Evolutionary conservation across 208 protist genomes (phyloP).

Genomic region (Trypanosomatidae sp.): DNA sequence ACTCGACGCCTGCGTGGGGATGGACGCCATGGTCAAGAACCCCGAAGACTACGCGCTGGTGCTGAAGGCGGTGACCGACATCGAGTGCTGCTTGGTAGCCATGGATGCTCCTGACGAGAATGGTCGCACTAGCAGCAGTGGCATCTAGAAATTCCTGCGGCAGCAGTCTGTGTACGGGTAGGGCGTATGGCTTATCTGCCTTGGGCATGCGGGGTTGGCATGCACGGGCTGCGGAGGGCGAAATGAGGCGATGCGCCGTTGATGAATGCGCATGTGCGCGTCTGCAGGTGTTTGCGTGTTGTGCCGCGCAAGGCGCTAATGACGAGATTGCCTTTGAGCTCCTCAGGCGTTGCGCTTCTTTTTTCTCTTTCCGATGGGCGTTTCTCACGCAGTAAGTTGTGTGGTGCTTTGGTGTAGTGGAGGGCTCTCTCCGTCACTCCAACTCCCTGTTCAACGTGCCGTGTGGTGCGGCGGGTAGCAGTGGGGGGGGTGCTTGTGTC

Average conservation of each 20-base stretch:
- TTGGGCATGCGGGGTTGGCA: background rate
- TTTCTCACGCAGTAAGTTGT: background rate
- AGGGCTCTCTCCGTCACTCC: background rate
- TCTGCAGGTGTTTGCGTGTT: background rate
- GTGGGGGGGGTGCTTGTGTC: conserved; percentile 1
- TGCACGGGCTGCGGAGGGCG: background rate
- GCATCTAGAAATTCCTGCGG: background rate
- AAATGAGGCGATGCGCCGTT: background rate
- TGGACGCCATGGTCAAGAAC: conserved; percentile 45
- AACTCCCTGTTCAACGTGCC: background rate
- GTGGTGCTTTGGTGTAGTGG: background rate
- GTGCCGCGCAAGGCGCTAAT: background rate
- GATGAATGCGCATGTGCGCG: background rate
- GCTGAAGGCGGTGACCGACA: conserved; percentile 86
- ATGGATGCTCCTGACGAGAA: conserved; percentile 40
- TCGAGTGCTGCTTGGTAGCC: conserved; percentile 83
- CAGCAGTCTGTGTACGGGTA: background rate
- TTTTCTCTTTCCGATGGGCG: background rate
- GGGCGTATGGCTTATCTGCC: background rate
- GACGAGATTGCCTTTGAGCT: background rate
- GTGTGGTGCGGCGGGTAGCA: background rate
- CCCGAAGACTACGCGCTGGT: conserved; percentile 86
- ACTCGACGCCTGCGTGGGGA: conserved; percentile 58
- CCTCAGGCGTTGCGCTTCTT: background rate
- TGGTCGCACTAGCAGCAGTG: conserved; percentile 8